Conservation (phyloP, 176 grass and related monocot genomes). For the Oryza australiensis region DNA sequence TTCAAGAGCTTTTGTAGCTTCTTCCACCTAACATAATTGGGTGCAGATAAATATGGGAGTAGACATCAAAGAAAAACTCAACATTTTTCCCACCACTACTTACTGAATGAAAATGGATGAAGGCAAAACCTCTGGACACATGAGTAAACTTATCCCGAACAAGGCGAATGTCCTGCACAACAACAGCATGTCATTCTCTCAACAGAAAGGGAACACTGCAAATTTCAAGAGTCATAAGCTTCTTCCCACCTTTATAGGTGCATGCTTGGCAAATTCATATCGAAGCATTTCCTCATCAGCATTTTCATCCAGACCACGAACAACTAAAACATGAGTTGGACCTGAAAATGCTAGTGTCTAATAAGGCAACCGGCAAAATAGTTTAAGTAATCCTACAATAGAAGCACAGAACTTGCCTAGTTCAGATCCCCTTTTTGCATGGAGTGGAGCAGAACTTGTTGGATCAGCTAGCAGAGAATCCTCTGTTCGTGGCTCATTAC, state of each 20-base stretch:
- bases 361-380: constrained; percentile 28
- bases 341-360: constrained; percentile 54
- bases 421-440: constrained; percentile 78
- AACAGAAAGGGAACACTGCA: not conserved
- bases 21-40: constrained; percentile 70
- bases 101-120: constrained; percentile 98
- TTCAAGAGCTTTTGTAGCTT: constrained; percentile 96
- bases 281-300: constrained; percentile 99
- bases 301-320: constrained; percentile 95
- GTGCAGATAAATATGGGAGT: constrained; percentile 27
- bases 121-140: constrained; percentile 97
- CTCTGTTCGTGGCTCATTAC: constrained; percentile 87
- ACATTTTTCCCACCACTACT: constrained; percentile 26
- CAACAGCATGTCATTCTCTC: constrained; percentile 23
- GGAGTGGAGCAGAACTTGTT: constrained; percentile 47
- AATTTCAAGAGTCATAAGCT: constrained; percentile 19
- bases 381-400: constrained; percentile 26
- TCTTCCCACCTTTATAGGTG: constrained; percentile 81
- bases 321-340: constrained; percentile 98
- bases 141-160: constrained; percentile 99
- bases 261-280: constrained; percentile 96
- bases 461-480: constrained; percentile 84
- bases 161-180: constrained; percentile 87
- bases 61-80: constrained; percentile 7
- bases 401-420: constrained; percentile 59